Base-by-base conservation (phyloP, 306 rosid genomes). In the Styphnolobium japonicum region DNA sequence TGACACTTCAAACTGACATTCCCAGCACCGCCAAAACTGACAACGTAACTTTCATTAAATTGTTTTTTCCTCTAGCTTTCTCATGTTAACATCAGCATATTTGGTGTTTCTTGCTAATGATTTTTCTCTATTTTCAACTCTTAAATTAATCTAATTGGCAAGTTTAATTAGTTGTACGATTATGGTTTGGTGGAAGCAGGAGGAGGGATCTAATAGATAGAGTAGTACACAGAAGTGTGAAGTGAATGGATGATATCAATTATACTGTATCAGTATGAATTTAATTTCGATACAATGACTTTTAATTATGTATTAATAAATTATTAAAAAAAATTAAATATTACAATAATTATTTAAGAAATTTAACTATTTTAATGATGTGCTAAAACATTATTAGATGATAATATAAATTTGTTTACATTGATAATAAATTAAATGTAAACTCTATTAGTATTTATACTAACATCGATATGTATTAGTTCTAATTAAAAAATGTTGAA, bases 1-100 rank as follows among this genome's bases (percentile, higher is more conserved):
- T 78, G 23, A 77, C 42, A 23, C 19, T 51, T 78, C 71, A 18
- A 53, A 40, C 82, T 67, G 77, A 60, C 78, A 60, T 69, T 33
- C 60, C 67, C n/a, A 11, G 10, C 82, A 55, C 56, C 75, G 71
- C 51, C 72, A 67, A 58, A 34, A 22, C 45, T 77, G 37, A n/a
- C n/a, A n/a, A n/a, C 1, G 36, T 16, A 42, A 39, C 18, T 33
- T 69, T 15, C 14, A 14, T 45, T 39, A 12, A 12, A 19, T 22
- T 16, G 23, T 33, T 7, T 3, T 64, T 76, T 11, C 14, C 33
- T 45, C 22, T 29, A n/a, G 21, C 46, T 33, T 70, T 69, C 75
- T 9, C 45, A 15, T 60, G 46, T 14, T 57, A 29, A 49, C 16
- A 33, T 12, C 6, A 11, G 36, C 27, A 66, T 15, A 1, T 18